Conservation (phyloP, 495 filamentous ascomycete species). For the Immersiella caudata region DNA sequence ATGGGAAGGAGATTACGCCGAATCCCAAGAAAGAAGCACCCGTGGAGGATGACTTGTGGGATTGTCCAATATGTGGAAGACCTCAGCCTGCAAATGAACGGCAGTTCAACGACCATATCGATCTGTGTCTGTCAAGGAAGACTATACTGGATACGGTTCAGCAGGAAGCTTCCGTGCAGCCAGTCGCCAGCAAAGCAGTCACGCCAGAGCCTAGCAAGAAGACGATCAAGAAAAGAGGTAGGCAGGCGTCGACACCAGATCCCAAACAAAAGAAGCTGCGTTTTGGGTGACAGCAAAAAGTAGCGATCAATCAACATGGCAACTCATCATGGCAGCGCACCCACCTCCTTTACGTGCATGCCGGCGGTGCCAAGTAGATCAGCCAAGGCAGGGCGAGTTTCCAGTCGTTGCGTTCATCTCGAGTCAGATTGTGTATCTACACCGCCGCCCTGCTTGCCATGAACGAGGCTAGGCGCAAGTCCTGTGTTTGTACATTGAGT, state of each 20-base stretch:
- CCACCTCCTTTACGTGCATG: neutral
- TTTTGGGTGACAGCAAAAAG: conserved; percentile 36
- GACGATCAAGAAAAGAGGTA: conserved; percentile 35
- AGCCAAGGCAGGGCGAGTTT: neutral
- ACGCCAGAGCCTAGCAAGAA: conserved; percentile 37
- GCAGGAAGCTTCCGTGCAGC: conserved; percentile 39
- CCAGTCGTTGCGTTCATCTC: neutral
- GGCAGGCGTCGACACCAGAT: conserved; percentile 32
- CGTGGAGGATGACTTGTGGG: conserved; percentile 62
- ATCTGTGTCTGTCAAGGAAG: conserved; percentile 83
- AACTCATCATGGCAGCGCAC: neutral
- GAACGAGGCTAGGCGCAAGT: neutral
- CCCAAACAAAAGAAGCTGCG: conserved; percentile 50
- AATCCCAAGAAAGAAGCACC: conserved; percentile 45
- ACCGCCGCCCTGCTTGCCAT: neutral
- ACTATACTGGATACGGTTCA: conserved; percentile 83
- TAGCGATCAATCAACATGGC: neutral
- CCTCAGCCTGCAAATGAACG: conserved; percentile 76
- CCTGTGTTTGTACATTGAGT: neutral
- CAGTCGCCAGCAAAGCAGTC: conserved; percentile 15
- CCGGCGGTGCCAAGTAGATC: neutral
- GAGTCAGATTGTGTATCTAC: neutral
- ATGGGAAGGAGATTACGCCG: conserved; percentile 56
- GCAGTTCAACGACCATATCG: conserved; percentile 89
- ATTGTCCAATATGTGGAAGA: conserved; percentile 81